Conservation (phyloP, 2,329 filamentous ascomycete species). For the Penicillium sclerotigenum region DNA sequence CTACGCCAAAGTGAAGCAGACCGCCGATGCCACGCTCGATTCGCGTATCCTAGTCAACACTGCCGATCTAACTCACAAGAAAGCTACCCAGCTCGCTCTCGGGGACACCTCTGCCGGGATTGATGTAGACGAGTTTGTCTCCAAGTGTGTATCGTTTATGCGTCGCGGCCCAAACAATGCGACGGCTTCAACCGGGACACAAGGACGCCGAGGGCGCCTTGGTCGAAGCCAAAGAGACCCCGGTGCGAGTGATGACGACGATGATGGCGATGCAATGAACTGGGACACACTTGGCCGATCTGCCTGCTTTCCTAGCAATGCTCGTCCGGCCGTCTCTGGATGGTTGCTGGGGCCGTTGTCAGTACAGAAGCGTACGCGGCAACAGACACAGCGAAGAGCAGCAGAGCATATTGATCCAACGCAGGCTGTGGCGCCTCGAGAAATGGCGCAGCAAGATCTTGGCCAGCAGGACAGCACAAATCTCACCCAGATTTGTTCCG, state of each 20-base stretch:
- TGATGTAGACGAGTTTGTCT: slow-evolving; percentile 87
- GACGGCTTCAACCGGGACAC: slow-evolving; percentile 46
- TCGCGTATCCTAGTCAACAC: slow-evolving; percentile 79
- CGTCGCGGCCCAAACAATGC: slow-evolving; percentile 59
- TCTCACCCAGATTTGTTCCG: slow-evolving; percentile 72
- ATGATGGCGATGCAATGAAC: slow-evolving; percentile 73
- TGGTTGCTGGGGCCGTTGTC: slow-evolving; percentile 88
- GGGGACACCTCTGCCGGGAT: slow-evolving; percentile 72
- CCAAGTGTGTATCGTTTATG: slow-evolving; percentile 88
- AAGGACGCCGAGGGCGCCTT: slow-evolving; percentile 40
- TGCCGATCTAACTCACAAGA: slow-evolving; percentile 76
- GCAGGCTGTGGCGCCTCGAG: slow-evolving; percentile 70
- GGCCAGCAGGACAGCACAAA: slow-evolving; percentile 74
- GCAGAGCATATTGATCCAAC: slow-evolving; percentile 64
- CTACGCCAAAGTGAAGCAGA: slow-evolving; percentile 73
- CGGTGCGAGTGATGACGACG: slow-evolving; percentile 60
- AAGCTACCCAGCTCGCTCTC: slow-evolving; percentile 69
- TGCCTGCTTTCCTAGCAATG: slow-evolving; percentile 69
- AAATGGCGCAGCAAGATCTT: slow-evolving; percentile 71
- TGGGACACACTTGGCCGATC: slow-evolving; percentile 80
- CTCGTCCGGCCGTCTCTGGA: slow-evolving; percentile 71
- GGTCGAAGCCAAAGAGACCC: slow-evolving; percentile 39
- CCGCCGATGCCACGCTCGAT: slow-evolving; percentile 85
- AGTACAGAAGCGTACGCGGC: slow-evolving; percentile 77
- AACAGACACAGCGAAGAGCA: slow-evolving; percentile 66